Evolutionary conservation across 1,284 basidiomycete genomes (phyloP), one percentile per base, ranked within the genome.

Genomic region (Pseudozyma hubeiensis): DNA sequence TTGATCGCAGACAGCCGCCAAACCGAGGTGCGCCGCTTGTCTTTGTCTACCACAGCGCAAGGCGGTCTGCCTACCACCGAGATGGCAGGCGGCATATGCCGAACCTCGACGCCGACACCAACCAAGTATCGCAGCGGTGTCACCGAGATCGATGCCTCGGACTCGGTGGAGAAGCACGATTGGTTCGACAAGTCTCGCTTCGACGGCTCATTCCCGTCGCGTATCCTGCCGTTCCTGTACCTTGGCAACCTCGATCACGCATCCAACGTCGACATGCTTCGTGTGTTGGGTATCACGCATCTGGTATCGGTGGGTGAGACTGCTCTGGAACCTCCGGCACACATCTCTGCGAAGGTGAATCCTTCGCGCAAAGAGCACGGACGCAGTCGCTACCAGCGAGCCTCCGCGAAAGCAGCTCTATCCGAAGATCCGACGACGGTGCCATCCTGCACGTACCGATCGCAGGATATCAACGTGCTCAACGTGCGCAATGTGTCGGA

Each of bases 221-320:
- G 94, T 34, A 94, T 99, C 72, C 85, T 97, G 65, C 93, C 93
- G 43, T 96, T 94, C 87, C 88, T 99, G 80, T 99, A 98, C 86
- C 89, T 99, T 48, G 95, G 96, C 56, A 97, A 97, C 85, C 84
- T 83, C 80, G 93, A 93, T 80, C 96, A 98, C 77, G 96, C 96
- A 0, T 88, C 91, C 47, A 99, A 99, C 83, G 94, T 91, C 45
- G 91, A 92, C 79, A 97, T 99, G 94, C 90, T 98, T 5, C 91
- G 93, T 77, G 91, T 93, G 3, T 88, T 99, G n/a, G 93, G 93
- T 45, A 97, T 99, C 80, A 96, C 94, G 1, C 95, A 98, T 81
- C 94, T 99, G 71, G 95, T 99, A 35, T 95, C 93, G 5, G 94
- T 98, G 5, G 96, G 96, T 53, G 96, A 98, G 87, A 93, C 92